Base-by-base conservation (phyloP, 495 filamentous ascomycete genomes). In the Massariosphaeria phaeospora region DNA sequence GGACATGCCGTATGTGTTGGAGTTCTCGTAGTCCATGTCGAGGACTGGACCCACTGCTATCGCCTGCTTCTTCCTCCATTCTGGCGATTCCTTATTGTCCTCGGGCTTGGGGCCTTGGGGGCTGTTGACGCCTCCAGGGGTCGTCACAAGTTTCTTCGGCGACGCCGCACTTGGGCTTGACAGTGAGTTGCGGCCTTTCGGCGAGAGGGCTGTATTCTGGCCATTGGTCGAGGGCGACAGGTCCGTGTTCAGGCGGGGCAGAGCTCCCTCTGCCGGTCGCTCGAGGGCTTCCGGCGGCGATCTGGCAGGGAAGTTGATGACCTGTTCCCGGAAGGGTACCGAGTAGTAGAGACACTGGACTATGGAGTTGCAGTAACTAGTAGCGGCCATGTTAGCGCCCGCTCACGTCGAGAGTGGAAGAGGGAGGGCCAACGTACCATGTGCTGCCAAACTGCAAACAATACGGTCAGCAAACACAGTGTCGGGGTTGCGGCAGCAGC, bases 341-440 rank as follows among this genome's bases (percentile, higher is more conserved):
- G 93, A 96, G 72, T 90, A 95, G 69, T 93, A 97, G 44, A 98
- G 82, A 60, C 90, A 95, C 75, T 98, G 93, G 58, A 98, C 76
- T 63, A 98, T 95, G 10, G 93, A 98, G 67, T 97, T 98, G 73
- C 88, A 94, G 69, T 98, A 98, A 64, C 90, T 95, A 67, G 30
- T 47, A 20, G 18, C 18, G 24, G 6, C 20, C 36, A 12, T 3
- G 46, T 39, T 38, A 36, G 34, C 21, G 26, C 6, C 15, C 31
- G 18, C 15, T 24, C 46, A 11, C 5, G 9, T 8, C 15, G 3
- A 25, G 26, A 18, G 27, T 21, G 51, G n/a, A n/a, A n/a, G 11
- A 3, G 11, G 21, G 18, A 25, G 20, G 36, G 17, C 4, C 46
- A 4, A 34, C 74, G 64, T 85, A 95, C 90, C 93, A 98, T 63